These are phyloP conservation scores for Sclerotinia sclerotiorum DNA, from an alignment of 2,329 filamentous ascomycete species.

Conservation along the genomic window DNA sequence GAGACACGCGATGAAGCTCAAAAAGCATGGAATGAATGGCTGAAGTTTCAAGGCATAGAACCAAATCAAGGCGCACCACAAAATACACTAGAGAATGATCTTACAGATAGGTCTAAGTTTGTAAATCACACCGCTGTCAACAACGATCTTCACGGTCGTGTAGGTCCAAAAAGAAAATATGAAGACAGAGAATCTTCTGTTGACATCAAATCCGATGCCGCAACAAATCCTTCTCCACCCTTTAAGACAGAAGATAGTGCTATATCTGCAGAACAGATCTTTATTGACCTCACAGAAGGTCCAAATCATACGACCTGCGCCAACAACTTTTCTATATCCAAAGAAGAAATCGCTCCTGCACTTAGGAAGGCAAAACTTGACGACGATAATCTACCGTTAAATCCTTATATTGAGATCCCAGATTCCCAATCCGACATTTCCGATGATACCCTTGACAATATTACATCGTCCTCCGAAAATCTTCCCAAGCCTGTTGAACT, in stretches of 20 bases:
- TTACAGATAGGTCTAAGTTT: background rate
- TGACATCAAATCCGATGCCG: background rate
- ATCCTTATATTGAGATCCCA: constrained; percentile 1
- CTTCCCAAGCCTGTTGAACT: constrained; percentile 24
- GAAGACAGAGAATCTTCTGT: background rate
- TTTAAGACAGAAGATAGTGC: background rate
- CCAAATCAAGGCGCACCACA: background rate
- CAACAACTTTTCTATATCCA: background rate
- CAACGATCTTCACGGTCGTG: background rate
- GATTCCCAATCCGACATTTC: constrained; percentile 11
- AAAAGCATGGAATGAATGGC: constrained; percentile 27
- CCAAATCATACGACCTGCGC: background rate
- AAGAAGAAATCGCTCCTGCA: background rate
- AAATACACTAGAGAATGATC: background rate
- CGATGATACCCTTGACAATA: background rate
- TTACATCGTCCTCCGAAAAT: background rate
- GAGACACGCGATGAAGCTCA: constrained; percentile 21
- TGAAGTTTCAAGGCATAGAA: background rate
- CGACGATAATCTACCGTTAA: background rate
- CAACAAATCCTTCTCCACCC: background rate
- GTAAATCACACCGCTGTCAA: background rate
- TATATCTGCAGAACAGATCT: background rate
- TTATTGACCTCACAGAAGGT: constrained; percentile 9
- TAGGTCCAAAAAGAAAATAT: background rate
- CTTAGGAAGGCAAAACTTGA: constrained; percentile 5